Conservation (phyloP, 805 yeast species). For the Blastobotrys parvus region DNA sequence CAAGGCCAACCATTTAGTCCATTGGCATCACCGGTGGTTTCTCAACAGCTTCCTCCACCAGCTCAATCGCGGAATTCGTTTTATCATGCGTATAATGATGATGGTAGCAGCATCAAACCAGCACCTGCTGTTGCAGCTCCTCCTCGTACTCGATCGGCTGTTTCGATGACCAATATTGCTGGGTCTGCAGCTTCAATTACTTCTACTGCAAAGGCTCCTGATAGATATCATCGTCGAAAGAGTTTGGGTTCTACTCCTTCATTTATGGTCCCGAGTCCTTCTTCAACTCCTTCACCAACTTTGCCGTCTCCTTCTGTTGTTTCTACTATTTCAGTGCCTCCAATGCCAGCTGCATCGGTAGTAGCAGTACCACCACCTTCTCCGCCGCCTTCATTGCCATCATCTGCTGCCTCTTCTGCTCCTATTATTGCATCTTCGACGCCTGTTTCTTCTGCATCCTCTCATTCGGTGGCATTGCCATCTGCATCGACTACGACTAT, state of each 20-base stretch:
- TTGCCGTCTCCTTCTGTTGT: slow-evolving; percentile 4
- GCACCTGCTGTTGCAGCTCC: not conserved
- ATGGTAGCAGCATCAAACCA: not conserved
- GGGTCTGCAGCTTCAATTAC: not conserved
- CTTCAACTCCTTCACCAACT: not conserved
- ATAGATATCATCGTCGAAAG: slow-evolving; percentile 17
- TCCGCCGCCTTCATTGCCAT: not conserved
- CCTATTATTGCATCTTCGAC: not conserved
- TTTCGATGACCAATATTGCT: not conserved
- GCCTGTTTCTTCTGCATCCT: not conserved
- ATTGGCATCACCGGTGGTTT: not conserved
- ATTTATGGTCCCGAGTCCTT: slow-evolving; percentile 3
- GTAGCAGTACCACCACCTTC: not conserved
- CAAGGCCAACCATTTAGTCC: not conserved
- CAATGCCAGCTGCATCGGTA: not conserved
- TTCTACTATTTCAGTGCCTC: slow-evolving; percentile 2
- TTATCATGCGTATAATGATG: not conserved
- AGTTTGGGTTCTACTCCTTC: slow-evolving; percentile 7
- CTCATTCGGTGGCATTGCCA: not conserved
- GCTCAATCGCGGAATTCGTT: not conserved
- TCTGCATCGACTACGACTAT: not conserved
- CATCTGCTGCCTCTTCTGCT: not conserved
- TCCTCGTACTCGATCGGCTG: too few relatives aligned
- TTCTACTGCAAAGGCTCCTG: slow-evolving; percentile 12
- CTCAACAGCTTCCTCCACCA: not conserved